Conservation (phyloP, 148 eudicot species). For the Gaultheria prostrata region DNA sequence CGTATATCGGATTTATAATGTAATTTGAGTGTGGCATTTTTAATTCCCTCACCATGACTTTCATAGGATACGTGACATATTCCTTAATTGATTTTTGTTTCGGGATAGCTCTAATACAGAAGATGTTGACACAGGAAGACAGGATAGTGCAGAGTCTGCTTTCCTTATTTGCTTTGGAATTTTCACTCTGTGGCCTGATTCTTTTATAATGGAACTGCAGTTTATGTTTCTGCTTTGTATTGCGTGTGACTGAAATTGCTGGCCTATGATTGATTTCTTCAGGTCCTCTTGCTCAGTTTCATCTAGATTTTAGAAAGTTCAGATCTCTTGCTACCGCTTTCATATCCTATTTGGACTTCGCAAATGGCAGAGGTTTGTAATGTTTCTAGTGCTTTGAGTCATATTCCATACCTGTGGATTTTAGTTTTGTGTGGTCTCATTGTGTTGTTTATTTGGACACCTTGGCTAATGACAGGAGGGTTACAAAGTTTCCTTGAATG, state of each 20-base stretch:
- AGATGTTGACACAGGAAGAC: neutral
- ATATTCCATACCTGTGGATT: neutral
- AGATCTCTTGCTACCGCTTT: neutral
- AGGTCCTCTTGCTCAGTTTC: conserved; percentile 2
- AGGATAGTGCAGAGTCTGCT: neutral
- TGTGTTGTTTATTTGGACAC: neutral
- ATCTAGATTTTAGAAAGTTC: neutral
- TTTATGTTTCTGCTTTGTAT: neutral
- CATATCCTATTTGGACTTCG: neutral
- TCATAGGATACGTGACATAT: too few species aligned
- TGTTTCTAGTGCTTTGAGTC: neutral
- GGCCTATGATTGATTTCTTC: neutral
- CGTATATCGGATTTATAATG: too few species aligned
- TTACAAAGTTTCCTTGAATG: conserved; percentile 73
- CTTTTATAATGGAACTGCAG: neutral
- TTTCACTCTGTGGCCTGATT: neutral
- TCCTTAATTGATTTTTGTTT: neutral
- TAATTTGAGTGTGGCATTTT: too few species aligned
- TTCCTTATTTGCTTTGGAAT: neutral
- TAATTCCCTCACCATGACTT: too few species aligned
- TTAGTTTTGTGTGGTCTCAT: neutral
- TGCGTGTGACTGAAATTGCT: neutral
- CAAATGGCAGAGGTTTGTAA: conserved; percentile 49
- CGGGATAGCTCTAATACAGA: neutral
- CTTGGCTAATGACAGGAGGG: conserved; percentile 60